Percentiles rank a stretch among this genome's conserved stretches.
Conservation (phyloP, 371 early-diverging fungal genomes). For the Mucor ambiguus region DNA sequence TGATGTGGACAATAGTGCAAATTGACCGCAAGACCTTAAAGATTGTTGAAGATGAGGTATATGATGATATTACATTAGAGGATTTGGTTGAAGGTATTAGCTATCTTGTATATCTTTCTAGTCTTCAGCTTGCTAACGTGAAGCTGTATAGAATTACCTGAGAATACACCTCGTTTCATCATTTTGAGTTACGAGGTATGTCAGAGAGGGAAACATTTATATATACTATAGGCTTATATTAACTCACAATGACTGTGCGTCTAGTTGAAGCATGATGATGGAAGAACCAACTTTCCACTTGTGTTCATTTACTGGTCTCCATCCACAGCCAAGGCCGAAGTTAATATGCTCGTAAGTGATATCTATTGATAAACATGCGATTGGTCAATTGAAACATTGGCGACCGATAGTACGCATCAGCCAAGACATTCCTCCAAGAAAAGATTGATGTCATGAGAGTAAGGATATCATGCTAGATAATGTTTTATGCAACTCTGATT, state of each 20-base stretch:
- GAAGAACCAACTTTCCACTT: constrained; percentile 67
- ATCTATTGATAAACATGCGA: background rate
- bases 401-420: constrained; percentile 59
- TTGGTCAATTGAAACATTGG: background rate
- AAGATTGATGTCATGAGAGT: constrained; percentile 56
- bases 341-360: constrained; percentile 61
- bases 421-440: constrained; percentile 64
- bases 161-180: constrained; percentile 69
- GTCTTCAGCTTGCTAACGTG: background rate
- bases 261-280: constrained; percentile 61
- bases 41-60: constrained; percentile 59
- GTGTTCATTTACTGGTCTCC: constrained; percentile 72
- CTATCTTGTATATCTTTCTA: background rate
- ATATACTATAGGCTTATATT: background rate
- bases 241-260: background rate
- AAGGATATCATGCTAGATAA: constrained; percentile 11
- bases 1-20: constrained; percentile 44
- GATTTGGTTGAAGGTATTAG: constrained; percentile 59
- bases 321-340: constrained; percentile 52
- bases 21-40: constrained; percentile 56
- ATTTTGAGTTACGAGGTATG: constrained; percentile 66
- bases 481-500: background rate
- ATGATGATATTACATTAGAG: constrained; percentile 55
- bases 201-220: background rate
- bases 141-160: constrained; percentile 63